A percentile compares a stretch with the other conserved stretches of the same genome.
Evolutionary conservation across 73 alveolate genomes (phyloP).

Genomic region (Paramecium sexaurelia): DNA sequence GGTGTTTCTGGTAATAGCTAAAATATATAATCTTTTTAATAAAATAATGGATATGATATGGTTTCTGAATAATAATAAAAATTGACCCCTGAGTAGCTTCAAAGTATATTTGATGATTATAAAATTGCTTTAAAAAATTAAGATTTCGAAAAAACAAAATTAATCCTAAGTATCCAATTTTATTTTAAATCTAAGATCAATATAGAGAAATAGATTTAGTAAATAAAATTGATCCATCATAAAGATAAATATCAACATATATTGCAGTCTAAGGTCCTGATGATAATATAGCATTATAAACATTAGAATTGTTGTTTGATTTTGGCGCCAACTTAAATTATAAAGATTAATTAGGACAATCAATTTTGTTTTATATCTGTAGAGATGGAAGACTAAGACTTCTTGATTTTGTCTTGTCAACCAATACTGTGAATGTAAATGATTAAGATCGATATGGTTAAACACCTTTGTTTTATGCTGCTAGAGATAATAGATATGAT

Average conservation of each 20-base stretch:
- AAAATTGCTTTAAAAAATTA: constrained; percentile 1
- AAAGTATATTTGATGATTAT: constrained; percentile 12
- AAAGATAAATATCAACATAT: constrained; percentile 59
- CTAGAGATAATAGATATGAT: constrained; percentile 83
- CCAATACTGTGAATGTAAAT: constrained; percentile 22
- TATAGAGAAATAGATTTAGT: constrained; percentile 41
- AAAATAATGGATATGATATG: neutral
- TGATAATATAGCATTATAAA: constrained; percentile 18
- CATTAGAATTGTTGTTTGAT: constrained; percentile 42
- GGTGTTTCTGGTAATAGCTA: neutral
- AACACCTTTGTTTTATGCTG: constrained; percentile 86
- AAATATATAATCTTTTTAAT: neutral
- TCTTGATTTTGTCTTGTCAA: constrained; percentile 29
- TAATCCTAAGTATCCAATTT: neutral
- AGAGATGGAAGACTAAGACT: constrained; percentile 66
- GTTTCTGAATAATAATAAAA: neutral
- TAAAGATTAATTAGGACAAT: constrained; percentile 58
- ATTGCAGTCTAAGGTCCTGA: constrained; percentile 50
- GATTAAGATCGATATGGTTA: constrained; percentile 66
- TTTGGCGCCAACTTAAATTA: constrained; percentile 62
- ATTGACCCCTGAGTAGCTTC: neutral
- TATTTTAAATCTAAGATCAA: neutral
- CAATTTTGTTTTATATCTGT: constrained; percentile 59
- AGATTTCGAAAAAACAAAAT: neutral
- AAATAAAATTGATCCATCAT: constrained; percentile 53